A percentile compares a stretch with the other conserved stretches of the same genome.
These are phyloP conservation scores for Diplodia intermedia DNA, from an alignment of 2,329 filamentous ascomycete species.

Conservation along the genomic window DNA sequence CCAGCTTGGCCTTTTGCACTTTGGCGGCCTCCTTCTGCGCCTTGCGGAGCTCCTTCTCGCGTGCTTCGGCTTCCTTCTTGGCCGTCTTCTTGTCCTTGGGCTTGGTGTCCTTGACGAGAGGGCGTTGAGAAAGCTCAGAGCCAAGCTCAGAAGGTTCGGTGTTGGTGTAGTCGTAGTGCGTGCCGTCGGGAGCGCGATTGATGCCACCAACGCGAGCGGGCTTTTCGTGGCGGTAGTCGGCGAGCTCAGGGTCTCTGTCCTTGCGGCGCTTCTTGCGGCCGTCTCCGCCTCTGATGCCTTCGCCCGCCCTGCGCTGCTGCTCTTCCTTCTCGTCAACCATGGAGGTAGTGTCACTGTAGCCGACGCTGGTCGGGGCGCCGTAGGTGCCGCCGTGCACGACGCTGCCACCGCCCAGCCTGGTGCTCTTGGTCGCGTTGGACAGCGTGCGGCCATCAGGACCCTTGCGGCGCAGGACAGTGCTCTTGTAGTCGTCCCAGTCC, in stretches of 20 bases:
- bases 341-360: slow-evolving; percentile 55
- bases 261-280: slow-evolving; percentile 63
- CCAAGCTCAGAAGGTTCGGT: slow-evolving; percentile 67
- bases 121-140: slow-evolving; percentile 51
- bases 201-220: slow-evolving; percentile 86
- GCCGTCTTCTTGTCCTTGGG: slow-evolving; percentile 40
- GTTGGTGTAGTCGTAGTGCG: slow-evolving; percentile 79
- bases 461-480: slow-evolving; percentile 85
- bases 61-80: slow-evolving; percentile 51
- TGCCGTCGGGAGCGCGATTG: slow-evolving; percentile 81
- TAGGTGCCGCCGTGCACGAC: slow-evolving; percentile 70
- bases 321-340: slow-evolving; percentile 53
- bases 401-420: slow-evolving; percentile 85
- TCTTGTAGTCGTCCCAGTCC: slow-evolving; percentile 99
- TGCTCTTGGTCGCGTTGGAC: slow-evolving; percentile 80
- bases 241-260: slow-evolving; percentile 66
- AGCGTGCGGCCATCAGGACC: slow-evolving; percentile 89
- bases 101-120: slow-evolving; percentile 55
- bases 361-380: slow-evolving; percentile 43
- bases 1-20: slow-evolving; percentile 40
- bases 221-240: slow-evolving; percentile 85
- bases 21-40: slow-evolving; percentile 41
- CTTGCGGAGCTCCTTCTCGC: slow-evolving; percentile 47
- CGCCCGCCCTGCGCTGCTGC: slow-evolving; percentile 48
- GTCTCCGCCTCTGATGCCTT: slow-evolving; percentile 51